phyloP scores from a whole-genome alignment of 768 basidiomycete species.

The Obba rivulosa region DNA sequence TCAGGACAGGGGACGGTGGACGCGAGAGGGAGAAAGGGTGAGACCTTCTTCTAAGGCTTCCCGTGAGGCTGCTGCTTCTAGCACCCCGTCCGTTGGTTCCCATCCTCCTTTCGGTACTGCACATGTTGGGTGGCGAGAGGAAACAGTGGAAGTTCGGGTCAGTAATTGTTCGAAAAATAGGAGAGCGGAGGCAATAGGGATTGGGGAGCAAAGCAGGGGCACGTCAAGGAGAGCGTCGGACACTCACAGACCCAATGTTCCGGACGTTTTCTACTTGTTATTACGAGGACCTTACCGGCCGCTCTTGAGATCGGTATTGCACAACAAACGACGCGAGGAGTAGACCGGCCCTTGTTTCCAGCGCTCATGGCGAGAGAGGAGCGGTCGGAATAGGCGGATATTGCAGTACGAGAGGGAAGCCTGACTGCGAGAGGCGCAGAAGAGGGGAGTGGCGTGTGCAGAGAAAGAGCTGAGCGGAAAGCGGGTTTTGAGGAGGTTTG shows the following conservation, averaged over 20 bases:
- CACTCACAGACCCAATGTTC: slow-evolving; percentile 87
- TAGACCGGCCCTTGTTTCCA: slow-evolving; percentile 65
- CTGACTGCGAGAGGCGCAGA: neutral
- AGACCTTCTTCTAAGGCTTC: slow-evolving; percentile 97
- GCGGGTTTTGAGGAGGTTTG: neutral
- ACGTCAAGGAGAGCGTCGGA: slow-evolving; percentile 5
- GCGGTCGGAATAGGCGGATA: neutral
- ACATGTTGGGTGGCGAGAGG: slow-evolving; percentile 4
- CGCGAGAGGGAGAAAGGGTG: slow-evolving; percentile 77
- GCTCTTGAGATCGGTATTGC: slow-evolving; percentile 78
- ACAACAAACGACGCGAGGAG: slow-evolving; percentile 85
- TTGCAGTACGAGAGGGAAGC: neutral
- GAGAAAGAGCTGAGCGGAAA: neutral
- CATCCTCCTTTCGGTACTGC: slow-evolving; percentile 92
- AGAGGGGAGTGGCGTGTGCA: too few species aligned
- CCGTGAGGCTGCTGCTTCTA: slow-evolving; percentile 85
- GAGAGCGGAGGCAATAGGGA: neutral
- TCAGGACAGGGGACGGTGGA: slow-evolving; percentile 48
- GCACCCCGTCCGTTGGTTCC: slow-evolving; percentile 73
- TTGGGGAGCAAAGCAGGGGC: slow-evolving; percentile 5
- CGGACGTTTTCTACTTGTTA: slow-evolving; percentile 80
- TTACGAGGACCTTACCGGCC: slow-evolving; percentile 72
- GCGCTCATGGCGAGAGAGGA: neutral
- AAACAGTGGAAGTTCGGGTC: neutral
- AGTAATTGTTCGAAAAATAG: slow-evolving; percentile 4